phyloP scores from a whole-genome alignment of 2,329 filamentous ascomycete species.

The Fusarium foetens region DNA sequence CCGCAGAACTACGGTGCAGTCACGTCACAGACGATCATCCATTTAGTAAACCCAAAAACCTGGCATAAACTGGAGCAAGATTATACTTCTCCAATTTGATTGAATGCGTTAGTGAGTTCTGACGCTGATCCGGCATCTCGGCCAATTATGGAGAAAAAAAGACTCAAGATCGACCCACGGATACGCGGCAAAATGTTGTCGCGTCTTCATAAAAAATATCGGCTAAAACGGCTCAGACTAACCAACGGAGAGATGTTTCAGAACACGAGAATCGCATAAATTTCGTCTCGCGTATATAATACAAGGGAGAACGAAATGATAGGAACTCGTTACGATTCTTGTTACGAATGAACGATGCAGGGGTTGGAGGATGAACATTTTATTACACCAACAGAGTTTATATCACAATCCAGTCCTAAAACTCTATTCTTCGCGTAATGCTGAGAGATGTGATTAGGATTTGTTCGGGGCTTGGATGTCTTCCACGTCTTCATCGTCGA shows the following conservation, averaged over 20 bases:
- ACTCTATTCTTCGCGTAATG: background rate
- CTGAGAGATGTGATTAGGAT: background rate
- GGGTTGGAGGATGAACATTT: background rate
- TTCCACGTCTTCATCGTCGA: slow-evolving; percentile 28
- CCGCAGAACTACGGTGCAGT: background rate
- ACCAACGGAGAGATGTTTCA: background rate
- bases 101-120: background rate
- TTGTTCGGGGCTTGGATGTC: background rate
- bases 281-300: background rate
- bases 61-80: background rate
- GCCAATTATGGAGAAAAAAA: background rate
- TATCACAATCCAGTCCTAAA: background rate
- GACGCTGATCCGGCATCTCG: slow-evolving; percentile 12
- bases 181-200: slow-evolving; percentile 12
- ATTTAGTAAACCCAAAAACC: background rate
- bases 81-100: background rate
- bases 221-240: background rate
- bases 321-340: background rate
- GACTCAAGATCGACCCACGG: background rate
- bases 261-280: background rate
- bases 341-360: background rate
- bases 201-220: background rate
- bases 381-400: background rate
- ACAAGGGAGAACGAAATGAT: background rate
- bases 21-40: background rate